Percentiles rank a stretch among this genome's conserved stretches.
These are phyloP conservation scores for Arxiozyma slooffiae DNA, from an alignment of 1,139 yeast genomes.

Conservation along the genomic window DNA sequence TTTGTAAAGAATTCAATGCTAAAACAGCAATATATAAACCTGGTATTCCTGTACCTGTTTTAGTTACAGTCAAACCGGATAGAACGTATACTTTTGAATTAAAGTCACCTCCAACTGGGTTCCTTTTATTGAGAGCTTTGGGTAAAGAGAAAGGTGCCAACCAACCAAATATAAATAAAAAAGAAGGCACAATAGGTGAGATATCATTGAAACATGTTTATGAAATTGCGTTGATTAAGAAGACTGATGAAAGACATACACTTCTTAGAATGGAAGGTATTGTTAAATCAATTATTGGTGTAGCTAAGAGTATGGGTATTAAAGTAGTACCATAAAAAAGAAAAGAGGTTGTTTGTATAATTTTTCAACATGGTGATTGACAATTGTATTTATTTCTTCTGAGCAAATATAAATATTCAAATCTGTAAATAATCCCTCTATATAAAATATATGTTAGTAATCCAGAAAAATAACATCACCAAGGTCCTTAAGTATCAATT, in stretches of 20 bases:
- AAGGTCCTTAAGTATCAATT: background rate
- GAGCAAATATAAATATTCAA: slow-evolving; percentile 2
- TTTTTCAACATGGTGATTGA: background rate
- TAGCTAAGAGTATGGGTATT: slow-evolving; percentile 82
- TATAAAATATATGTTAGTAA: background rate
- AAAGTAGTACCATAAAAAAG: slow-evolving; percentile 52
- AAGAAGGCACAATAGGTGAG: slow-evolving; percentile 45
- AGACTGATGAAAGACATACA: slow-evolving; percentile 74
- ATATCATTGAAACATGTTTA: slow-evolving; percentile 81
- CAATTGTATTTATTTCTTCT: background rate
- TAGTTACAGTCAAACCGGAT: slow-evolving; percentile 83
- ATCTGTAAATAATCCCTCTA: background rate
- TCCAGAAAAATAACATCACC: background rate
- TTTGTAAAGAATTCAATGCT: slow-evolving; percentile 96
- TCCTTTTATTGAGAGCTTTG: slow-evolving; percentile 75
- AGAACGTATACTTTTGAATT: slow-evolving; percentile 77
- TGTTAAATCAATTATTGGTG: slow-evolving; percentile 73
- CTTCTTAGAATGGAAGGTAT: slow-evolving; percentile 62
- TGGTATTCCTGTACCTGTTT: slow-evolving; percentile 83
- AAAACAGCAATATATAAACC: slow-evolving; percentile 80
- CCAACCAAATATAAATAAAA: slow-evolving; percentile 34
- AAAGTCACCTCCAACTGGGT: slow-evolving; percentile 89
- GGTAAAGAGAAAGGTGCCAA: slow-evolving; percentile 56
- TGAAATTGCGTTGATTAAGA: slow-evolving; percentile 90
- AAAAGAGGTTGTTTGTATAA: background rate